These are phyloP conservation scores for Tribonema minus DNA, from an alignment of 108 stramenopile species.

Conservation along the genomic window DNA sequence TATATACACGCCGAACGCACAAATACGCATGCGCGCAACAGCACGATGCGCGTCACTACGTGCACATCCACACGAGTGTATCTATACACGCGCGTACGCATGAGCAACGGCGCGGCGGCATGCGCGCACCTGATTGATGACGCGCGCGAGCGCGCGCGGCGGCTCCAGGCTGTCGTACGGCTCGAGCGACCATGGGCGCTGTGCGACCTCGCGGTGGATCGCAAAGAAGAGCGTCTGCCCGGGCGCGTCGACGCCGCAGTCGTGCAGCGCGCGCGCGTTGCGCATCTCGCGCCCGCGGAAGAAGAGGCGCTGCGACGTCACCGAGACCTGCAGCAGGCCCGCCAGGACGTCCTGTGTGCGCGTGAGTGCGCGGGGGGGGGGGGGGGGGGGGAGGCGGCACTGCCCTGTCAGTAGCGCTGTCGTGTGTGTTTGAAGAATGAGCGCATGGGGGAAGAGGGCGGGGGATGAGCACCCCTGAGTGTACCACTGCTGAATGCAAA, in stretches of 20 bases:
- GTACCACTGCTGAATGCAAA: too few relatives aligned
- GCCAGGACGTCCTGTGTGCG: slow-evolving; percentile 16
- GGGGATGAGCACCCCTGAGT: too few relatives aligned
- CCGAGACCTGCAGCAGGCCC: slow-evolving; percentile 34
- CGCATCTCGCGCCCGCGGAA: slow-evolving; percentile 27
- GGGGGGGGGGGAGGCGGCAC: too few relatives aligned
- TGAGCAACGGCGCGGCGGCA: too few relatives aligned
- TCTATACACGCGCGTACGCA: not conserved
- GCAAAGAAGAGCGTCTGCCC: slow-evolving; percentile 31
- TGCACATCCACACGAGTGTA: not conserved
- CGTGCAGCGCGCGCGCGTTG: slow-evolving; percentile 21
- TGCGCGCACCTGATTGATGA: slow-evolving; percentile 25
- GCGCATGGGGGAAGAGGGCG: too few relatives aligned
- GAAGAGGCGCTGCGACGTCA: slow-evolving; percentile 19
- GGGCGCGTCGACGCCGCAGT: slow-evolving; percentile 29
- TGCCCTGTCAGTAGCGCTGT: too few relatives aligned
- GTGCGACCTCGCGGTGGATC: slow-evolving; percentile 5
- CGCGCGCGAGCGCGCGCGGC: slow-evolving; percentile 13
- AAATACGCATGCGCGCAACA: not conserved
- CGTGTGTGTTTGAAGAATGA: too few relatives aligned
- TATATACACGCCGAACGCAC: not conserved
- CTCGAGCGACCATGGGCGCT: slow-evolving; percentile 1
- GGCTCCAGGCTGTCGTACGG: slow-evolving; percentile 28
- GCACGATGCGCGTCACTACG: not conserved
- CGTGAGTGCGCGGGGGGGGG: not conserved